A percentile compares a stretch with the other conserved stretches of the same genome.
These are phyloP conservation scores for Pythium dissimile DNA, from an alignment of 352 stramenopile genomes.

Conservation along the genomic window DNA sequence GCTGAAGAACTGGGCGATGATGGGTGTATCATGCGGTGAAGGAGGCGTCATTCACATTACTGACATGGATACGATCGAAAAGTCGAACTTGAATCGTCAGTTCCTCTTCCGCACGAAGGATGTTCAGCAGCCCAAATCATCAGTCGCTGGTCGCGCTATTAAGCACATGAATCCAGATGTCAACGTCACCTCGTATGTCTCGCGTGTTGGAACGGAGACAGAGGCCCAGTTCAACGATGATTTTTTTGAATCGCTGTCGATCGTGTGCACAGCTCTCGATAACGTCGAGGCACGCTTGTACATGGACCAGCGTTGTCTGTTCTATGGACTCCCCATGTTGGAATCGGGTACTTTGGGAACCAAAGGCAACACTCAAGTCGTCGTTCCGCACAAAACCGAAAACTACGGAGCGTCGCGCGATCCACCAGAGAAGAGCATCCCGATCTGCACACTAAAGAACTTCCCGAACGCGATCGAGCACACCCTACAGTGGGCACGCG, in stretches of 20 bases:
- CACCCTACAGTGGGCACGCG: slow-evolving; percentile 97
- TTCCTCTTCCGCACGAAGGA: slow-evolving; percentile 98
- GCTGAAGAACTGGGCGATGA: slow-evolving; percentile 99
- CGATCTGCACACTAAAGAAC: slow-evolving; percentile 99
- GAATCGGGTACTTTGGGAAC: slow-evolving; percentile 99
- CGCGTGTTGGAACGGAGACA: slow-evolving; percentile 91
- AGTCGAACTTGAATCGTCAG: slow-evolving; percentile 98
- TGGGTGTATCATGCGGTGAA: slow-evolving; percentile 92
- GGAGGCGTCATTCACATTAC: slow-evolving; percentile 93
- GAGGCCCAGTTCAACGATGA: slow-evolving; percentile 98
- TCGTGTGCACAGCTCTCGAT: slow-evolving; percentile 97
- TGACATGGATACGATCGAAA: slow-evolving; percentile 99
- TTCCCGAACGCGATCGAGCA: slow-evolving; percentile 99
- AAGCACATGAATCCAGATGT: slow-evolving; percentile 95
- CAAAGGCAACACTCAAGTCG: slow-evolving; percentile 96
- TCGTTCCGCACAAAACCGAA: slow-evolving; percentile 89
- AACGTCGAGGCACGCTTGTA: slow-evolving; percentile 98
- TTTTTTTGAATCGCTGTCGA: slow-evolving; percentile 94
- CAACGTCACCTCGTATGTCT: slow-evolving; percentile 86
- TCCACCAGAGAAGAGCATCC: slow-evolving; percentile 98
- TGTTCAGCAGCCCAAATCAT: slow-evolving; percentile 96
- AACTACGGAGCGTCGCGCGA: slow-evolving; percentile 98
- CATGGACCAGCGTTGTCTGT: slow-evolving; percentile 96
- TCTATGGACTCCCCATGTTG: slow-evolving; percentile 97
- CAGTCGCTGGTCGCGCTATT: slow-evolving; percentile 89